Percentiles rank a stretch among this genome's conserved stretches.
phyloP scores from a whole-genome alignment of 2,329 filamentous ascomycete species.

The Hymenoscyphus occultus region DNA sequence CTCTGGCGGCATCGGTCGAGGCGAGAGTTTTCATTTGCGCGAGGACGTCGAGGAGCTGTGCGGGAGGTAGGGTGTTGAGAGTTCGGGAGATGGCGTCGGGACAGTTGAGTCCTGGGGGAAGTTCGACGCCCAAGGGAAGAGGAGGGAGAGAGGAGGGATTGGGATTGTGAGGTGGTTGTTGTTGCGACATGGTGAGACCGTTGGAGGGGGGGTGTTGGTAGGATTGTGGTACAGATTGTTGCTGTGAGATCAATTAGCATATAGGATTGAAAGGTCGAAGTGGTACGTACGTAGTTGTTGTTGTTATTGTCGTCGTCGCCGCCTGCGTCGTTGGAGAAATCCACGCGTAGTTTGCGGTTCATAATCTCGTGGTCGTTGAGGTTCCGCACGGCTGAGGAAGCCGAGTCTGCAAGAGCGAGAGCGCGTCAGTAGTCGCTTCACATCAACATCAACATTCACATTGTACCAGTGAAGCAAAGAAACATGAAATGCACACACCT shows the following conservation, averaged over 20 bases:
- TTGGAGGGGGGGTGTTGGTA: slow-evolving; percentile 39
- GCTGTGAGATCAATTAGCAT: slow-evolving; percentile 1
- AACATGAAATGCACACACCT: slow-evolving; percentile 49
- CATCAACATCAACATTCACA: not conserved
- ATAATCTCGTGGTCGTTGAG: slow-evolving; percentile 94
- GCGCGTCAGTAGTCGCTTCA: slow-evolving; percentile 5
- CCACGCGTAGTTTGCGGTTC: slow-evolving; percentile 89
- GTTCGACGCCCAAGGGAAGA: slow-evolving; percentile 79
- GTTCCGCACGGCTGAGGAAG: slow-evolving; percentile 91
- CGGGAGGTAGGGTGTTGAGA: slow-evolving; percentile 78
- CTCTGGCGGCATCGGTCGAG: slow-evolving; percentile 75
- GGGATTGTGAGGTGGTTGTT: slow-evolving; percentile 30
- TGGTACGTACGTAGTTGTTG: not conserved
- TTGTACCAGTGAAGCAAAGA: slow-evolving; percentile 11
- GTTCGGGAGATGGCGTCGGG: slow-evolving; percentile 91
- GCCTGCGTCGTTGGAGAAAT: slow-evolving; percentile 83
- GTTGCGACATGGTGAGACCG: slow-evolving; percentile 36
- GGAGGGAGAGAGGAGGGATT: slow-evolving; percentile 63
- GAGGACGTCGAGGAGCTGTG: slow-evolving; percentile 89
- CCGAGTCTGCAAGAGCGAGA: slow-evolving; percentile 54
- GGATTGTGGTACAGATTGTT: slow-evolving; percentile 35
- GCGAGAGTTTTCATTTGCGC: slow-evolving; percentile 91
- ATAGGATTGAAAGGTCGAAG: not conserved
- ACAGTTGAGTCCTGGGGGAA: slow-evolving; percentile 77
- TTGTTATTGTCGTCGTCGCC: slow-evolving; percentile 55